Evolutionary conservation across 2,329 filamentous ascomycete genomes (phyloP), one percentile per base, ranked within the genome.

Genomic region (Cladosporium colombiae): DNA sequence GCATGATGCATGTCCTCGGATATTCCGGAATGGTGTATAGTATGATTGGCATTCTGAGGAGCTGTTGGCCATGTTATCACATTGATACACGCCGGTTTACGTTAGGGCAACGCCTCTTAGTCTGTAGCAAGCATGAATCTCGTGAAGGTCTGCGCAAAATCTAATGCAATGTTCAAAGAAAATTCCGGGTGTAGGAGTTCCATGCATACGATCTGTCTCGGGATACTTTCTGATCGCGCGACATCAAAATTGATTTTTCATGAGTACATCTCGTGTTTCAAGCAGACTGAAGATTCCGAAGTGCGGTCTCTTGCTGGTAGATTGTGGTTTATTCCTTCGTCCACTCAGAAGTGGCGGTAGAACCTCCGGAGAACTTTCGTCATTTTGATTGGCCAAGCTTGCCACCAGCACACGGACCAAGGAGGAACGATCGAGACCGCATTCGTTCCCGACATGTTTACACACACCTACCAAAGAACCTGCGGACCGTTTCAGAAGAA

Each of bases 141-240:
- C 13, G 5, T 21, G 40, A 6, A 46, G 13, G 40, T 46, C 40
- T 21, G 40, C 8, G n/a, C n/a, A 46, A 11, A 8, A 21, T 6
- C 3, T 10, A 6, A 46, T 21, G 40, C 8, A 21, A 46, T 21
- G n/a, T 46, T 4, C n/a, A 8, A 2, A 46, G 3, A 21, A 3
- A 1, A 7, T 3, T 23, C 5, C 8, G 2, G 4, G 40, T 6
- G n/a, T 1, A 21, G 10, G n/a, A 11, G 2, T 3, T 4, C 7
- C 40, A 46, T 21, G n/a, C 10, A 11, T 46, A 13, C 0, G 2
- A 4, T 13, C 8, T 21, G n/a, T 8, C n/a, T 46, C 40, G 23
- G 8, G n/a, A 21, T 44, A 1, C 8, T 23, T 13, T 21, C 4
- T 46, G 40, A 1, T 46, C 7, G 18, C 6, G 37, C n/a, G n/a